Base-by-base conservation (phyloP, 805 yeast species). In the Yamadazyma ubonensis region DNA sequence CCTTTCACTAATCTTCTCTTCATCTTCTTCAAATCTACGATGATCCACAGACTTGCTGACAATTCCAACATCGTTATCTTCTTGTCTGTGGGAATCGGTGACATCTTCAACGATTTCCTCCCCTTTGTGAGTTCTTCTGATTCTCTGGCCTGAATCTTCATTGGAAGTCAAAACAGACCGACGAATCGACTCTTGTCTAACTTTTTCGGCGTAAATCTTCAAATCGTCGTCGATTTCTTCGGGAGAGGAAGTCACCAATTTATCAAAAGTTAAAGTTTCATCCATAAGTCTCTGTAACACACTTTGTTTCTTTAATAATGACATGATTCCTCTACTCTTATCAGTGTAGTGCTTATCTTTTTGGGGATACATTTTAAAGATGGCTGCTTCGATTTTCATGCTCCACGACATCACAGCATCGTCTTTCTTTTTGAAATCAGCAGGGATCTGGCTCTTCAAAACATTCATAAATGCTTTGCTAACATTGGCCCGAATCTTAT, bases 61-160 rank as follows among this genome's bases (percentile, higher is more conserved):
- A 18, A 67, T 54, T 36, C 48, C 49, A 14, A 50, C 52, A 32
- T 61, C 63, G 23, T 52, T 50, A 16, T 54, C 59, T 12, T 58
- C 59, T 21, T 52, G 49, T 33, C 58, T 58, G 36, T 57, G 54
- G 25, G 54, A 49, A 21, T 50, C 50, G 29, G 45, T 39, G 6
- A 52, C 48, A 35, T 52, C 51, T 41, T 84, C 95, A 5, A 86
- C 72, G n/a, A 85, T 58, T 54, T 85, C 90, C 45, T 89, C 96
- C 18, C 96, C 96, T 58, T 84, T 86, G 57, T 88, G 96, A 3
- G 96, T 86, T 52, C 88, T 73, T 49, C 87, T 72, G 48, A 86
- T 78, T 32, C 81, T 73, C 12, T 88, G 88, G 20, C 63, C 55
- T 22, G 71, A 78, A 21, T 23, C n/a, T 53, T 69, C 74, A 26